A percentile compares a stretch with the other conserved stretches of the same genome.
phyloP scores from a whole-genome alignment of 1,284 basidiomycete genomes.

The Apiotrichum brassicae region DNA sequence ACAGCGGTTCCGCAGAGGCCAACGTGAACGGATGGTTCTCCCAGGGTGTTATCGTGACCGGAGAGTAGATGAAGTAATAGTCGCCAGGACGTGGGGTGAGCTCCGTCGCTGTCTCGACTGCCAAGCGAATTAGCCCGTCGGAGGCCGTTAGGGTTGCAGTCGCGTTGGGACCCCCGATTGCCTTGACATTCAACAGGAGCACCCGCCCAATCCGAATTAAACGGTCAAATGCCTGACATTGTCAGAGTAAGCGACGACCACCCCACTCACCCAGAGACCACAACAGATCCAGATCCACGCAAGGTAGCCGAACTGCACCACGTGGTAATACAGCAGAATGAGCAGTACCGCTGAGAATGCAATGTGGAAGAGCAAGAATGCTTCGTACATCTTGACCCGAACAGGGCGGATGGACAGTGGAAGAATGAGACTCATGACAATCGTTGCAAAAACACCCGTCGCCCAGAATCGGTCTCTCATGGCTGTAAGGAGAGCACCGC shows the following conservation, averaged over 20 bases:
- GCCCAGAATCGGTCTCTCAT: slow-evolving; percentile 19
- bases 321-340: slow-evolving; percentile 24
- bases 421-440: slow-evolving; percentile 17
- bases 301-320: slow-evolving; percentile 21
- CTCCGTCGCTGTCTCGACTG: slow-evolving; percentile 12
- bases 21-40: slow-evolving; percentile 33
- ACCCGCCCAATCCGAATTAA: slow-evolving; percentile 14
- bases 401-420: slow-evolving; percentile 22
- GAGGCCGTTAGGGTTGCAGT: background rate
- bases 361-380: slow-evolving; percentile 29
- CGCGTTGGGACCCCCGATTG: background rate
- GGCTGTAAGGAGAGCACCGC: background rate
- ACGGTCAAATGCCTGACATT: slow-evolving; percentile 1
- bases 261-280: slow-evolving; percentile 21
- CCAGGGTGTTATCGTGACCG: slow-evolving; percentile 19
- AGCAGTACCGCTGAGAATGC: slow-evolving; percentile 18
- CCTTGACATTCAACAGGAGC: slow-evolving; percentile 16
- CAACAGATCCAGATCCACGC: slow-evolving; percentile 22
- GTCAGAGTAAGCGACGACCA: background rate
- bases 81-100: slow-evolving; percentile 20
- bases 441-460: slow-evolving; percentile 19
- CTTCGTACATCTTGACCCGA: slow-evolving; percentile 22
- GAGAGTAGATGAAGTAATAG: slow-evolving; percentile 29
- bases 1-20: slow-evolving; percentile 10
- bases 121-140: slow-evolving; percentile 19